Conservation (phyloP, 1,284 basidiomycete genomes). For the Ceratobasidium sp. region DNA sequence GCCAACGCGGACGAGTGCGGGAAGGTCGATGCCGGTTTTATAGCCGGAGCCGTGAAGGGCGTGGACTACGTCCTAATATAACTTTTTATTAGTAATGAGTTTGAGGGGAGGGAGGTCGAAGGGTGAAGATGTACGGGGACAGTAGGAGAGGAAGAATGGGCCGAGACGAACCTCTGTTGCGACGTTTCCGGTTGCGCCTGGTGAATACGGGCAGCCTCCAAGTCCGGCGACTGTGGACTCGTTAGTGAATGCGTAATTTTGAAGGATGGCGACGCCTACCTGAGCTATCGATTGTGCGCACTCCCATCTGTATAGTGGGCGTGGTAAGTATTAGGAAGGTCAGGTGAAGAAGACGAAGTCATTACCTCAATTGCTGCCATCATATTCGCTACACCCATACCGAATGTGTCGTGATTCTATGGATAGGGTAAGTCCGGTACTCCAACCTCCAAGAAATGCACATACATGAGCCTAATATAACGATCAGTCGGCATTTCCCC, state of each 20-base stretch:
- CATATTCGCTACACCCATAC: conserved; percentile 80
- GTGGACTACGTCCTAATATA: conserved; percentile 77
- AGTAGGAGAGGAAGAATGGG: neutral
- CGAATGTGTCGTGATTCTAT: conserved; percentile 93
- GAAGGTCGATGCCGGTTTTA: conserved; percentile 72
- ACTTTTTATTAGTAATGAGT: neutral
- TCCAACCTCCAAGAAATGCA: conserved; percentile 35
- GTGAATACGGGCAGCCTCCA: conserved; percentile 95
- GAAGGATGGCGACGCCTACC: conserved; percentile 43
- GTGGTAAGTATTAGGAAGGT: neutral
- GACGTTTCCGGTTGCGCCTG: conserved; percentile 94
- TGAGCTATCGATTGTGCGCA: conserved; percentile 51
- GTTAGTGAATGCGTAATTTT: conserved; percentile 23
- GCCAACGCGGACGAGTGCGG: conserved; percentile 76
- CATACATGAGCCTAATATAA: conserved; percentile 68
- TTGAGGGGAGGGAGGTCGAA: neutral
- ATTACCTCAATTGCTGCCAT: conserved; percentile 66
- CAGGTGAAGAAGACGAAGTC: neutral
- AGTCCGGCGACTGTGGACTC: conserved; percentile 78
- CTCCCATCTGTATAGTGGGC: conserved; percentile 45
- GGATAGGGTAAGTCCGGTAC: conserved; percentile 42
- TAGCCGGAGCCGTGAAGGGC: conserved; percentile 79
- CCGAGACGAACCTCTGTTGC: conserved; percentile 69
- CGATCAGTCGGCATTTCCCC: neutral
- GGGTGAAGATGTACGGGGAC: neutral